Conservation (phyloP, 228 moss, liverwort and hornwort genomes). For the Sphagnum fallax region DNA sequence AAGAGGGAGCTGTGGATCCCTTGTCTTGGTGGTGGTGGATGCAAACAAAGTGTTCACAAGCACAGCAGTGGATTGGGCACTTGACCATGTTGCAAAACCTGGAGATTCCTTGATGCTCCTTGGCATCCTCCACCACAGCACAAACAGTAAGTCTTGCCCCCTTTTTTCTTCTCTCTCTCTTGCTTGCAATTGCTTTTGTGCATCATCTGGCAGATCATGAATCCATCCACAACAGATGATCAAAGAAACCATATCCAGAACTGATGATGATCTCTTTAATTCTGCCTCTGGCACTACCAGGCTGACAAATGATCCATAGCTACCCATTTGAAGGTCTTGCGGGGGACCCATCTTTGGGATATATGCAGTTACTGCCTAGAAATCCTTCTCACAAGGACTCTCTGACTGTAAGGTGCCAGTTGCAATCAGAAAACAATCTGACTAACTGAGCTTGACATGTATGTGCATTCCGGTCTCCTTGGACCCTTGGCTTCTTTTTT, state of each 20-base stretch:
- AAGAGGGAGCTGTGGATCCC: no score
- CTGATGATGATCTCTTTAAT: no score
- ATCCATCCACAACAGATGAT: neutral
- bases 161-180: conserved; percentile 1
- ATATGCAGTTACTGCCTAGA: neutral
- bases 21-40: conserved; percentile 55
- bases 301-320: neutral
- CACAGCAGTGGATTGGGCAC: conserved; percentile 49
- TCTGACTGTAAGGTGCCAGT: neutral
- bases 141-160: conserved; percentile 32
- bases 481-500: neutral
- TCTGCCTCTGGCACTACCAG: no score
- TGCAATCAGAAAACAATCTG: neutral
- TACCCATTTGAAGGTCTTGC: neutral
- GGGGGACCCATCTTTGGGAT: neutral
- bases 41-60: conserved; percentile 44
- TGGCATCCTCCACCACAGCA: conserved; percentile 54
- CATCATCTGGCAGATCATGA: neutral
- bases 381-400: neutral
- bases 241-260: no score
- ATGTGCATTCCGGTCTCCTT: no score
- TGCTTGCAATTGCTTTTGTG: neutral
- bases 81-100: conserved; percentile 19
- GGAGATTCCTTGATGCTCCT: conserved; percentile 53
- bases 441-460: neutral